Base-by-base conservation (phyloP, 2,329 filamentous ascomycete genomes). In the Purpureocillium lavendulum region DNA sequence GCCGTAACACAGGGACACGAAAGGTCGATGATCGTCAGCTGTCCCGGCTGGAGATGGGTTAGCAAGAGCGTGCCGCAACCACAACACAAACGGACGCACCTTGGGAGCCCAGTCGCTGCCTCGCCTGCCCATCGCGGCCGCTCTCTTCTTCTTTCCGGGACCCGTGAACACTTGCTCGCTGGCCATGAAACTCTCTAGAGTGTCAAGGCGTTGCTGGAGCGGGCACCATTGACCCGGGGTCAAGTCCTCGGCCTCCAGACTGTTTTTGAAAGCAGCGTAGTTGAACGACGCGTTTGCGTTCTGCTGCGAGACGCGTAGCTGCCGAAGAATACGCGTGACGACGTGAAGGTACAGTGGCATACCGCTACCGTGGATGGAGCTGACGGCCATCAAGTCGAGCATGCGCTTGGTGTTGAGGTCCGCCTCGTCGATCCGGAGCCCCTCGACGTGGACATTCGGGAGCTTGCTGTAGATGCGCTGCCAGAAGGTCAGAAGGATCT, bases 1-100 rank as follows among this genome's bases (percentile, higher is more conserved):
- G 76, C 57, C 0, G 80, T 80, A 5, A 88, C 65, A 47, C 82
- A 87, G 0, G 83, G 80, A 52, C 83, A 86, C 0, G 77, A 84
- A 0, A 92, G 62, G 49, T 92, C 85, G 6, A 88, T 51, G 15
- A 67, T 60, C 4, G 61, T 67, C 7, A 67, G 51, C 28, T 58
- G 56, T 4, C 60, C 56, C 7, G 53, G 36, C 46, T 57, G 11
- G 4, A 33, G 18, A 17, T 18, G 30, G 1, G 9, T 8, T 7
- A 14, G 11, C 5, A 28, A 5, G 9, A n/a, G n/a, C n/a, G n/a
- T n/a, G n/a, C n/a, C n/a, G n/a, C n/a, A n/a, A n/a, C n/a, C n/a
- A 6, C 4, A 38, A 17, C 3, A 29, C 7, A 11, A 10, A 15
- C 7, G 14, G 17, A 30, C 43, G 37, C 36, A 51, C 51, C 45